Base-by-base conservation (phyloP, 139 green algal genomes). In the Deuterostichococcus epilithicus region DNA sequence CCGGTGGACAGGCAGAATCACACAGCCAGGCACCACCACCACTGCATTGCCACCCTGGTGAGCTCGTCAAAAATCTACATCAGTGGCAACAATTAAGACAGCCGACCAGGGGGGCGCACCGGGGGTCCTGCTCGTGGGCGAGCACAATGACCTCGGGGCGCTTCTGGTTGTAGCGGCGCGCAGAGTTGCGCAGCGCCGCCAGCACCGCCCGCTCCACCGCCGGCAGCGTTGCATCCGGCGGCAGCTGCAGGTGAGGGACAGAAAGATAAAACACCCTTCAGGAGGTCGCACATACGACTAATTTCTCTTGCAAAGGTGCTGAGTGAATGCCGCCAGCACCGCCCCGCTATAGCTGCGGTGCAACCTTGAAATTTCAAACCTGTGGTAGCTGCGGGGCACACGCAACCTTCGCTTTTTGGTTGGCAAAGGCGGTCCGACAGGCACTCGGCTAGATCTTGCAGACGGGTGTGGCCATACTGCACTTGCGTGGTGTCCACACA, bases 101-200 rank as follows among this genome's bases (percentile, higher is more conserved):
- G 26, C 63, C 22, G 63, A 34, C 8, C 28, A 18, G 26, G 30
- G 36, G 3, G 32, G 36, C 6, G 8, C 26, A 80, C 70, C 82
- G 78, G 36, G 82, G 76, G 67, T 85, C 81, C n/a, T 75, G 71
- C 71, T 91, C 84, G 70, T 91, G 82, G 25, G 85, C 87, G 35
- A 95, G 89, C 34, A 97, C 90, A 32, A 97, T 88, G 13, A 98
- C 92, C 80, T 98, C 95, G 2, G 95, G 95, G 8, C 79, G 72
- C 32, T 88, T 85, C 75, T 87, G 81, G 89, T 97, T 98, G 90
- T 93, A 97, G 23, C 78, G 76, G 42, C 82, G 82, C 68, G 86
- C 90, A 25, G 76, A 83, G 26, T 85, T 87, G 30, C 84, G 47
- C n/a, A 96, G 60, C 0, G 82, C 77, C 3, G 93, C 82, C 0